A percentile compares a stretch with the other conserved stretches of the same genome.
Conservation (phyloP, 257 asterid species). For the Pogostemon cablin region DNA sequence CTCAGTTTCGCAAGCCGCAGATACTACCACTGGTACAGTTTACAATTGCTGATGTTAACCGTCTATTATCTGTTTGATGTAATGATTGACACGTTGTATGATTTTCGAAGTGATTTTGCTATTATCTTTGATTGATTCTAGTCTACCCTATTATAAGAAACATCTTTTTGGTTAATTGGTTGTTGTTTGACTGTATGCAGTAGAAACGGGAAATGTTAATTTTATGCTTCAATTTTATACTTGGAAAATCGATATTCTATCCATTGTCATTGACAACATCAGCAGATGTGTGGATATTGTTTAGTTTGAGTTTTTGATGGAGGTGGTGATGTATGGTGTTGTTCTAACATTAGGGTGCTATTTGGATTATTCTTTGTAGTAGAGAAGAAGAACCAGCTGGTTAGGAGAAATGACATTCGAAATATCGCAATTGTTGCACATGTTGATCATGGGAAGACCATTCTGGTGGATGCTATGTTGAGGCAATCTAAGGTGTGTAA, state of each 20-base stretch:
- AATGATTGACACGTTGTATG: slow-evolving; percentile 7
- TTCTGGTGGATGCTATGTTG: slow-evolving; percentile 93
- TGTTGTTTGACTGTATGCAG: slow-evolving; percentile 4
- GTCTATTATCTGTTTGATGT: slow-evolving; percentile 20
- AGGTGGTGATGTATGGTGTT: not conserved
- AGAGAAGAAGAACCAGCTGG: slow-evolving; percentile 67
- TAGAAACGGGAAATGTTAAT: slow-evolving; percentile 1
- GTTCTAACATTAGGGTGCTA: not conserved
- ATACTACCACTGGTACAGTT: slow-evolving; percentile 52
- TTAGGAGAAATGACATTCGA: slow-evolving; percentile 78
- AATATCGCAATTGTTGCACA: slow-evolving; percentile 99
- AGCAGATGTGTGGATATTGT: slow-evolving; percentile 12
- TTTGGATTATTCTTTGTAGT: slow-evolving; percentile 34
- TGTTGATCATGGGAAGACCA: slow-evolving; percentile 99
- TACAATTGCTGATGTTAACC: not conserved
- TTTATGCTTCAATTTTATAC: not conserved
- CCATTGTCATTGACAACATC: not conserved
- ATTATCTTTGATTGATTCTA: not conserved
- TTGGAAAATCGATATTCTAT: not conserved
- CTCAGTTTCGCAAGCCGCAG: slow-evolving; percentile 72
- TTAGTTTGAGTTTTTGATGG: slow-evolving; percentile 1
- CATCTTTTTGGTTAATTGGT: not conserved
- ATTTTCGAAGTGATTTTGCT: slow-evolving; percentile 5
- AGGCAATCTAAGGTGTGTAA: slow-evolving; percentile 83
- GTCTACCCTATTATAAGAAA: not conserved